Conservation (phyloP, 768 basidiomycete genomes). For the Holtermannia corniformis region DNA sequence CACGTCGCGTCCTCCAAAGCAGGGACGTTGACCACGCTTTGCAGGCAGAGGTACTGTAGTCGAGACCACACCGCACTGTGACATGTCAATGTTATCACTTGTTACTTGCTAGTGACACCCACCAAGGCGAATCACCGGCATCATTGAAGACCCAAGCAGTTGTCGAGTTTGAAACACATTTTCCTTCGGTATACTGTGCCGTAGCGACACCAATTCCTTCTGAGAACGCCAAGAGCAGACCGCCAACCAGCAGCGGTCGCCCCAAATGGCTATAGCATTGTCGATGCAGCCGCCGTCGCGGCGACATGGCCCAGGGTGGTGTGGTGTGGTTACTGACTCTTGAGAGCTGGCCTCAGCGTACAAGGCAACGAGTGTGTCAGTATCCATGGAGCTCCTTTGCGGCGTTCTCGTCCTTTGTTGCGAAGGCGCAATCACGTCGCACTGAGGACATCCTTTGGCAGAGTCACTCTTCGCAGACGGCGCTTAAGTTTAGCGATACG, state of each 20-base stretch:
- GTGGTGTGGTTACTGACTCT: too few species aligned
- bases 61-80: slow-evolving; percentile 25
- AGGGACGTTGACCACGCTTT: slow-evolving; percentile 25
- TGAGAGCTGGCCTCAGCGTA: too few species aligned
- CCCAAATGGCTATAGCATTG: too few species aligned
- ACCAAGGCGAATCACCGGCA: slow-evolving; percentile 30
- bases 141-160: slow-evolving; percentile 28
- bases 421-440: too few species aligned
- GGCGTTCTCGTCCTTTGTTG: too few species aligned
- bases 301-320: too few species aligned
- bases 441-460: too few species aligned
- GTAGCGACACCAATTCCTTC: not conserved
- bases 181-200: slow-evolving; percentile 23
- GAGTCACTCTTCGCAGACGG: too few species aligned
- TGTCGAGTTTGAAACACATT: slow-evolving; percentile 9
- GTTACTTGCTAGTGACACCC: not conserved
- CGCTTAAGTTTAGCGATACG: too few species aligned
- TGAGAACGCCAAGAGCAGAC: not conserved
- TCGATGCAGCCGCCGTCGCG: too few species aligned
- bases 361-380: too few species aligned
- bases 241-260: not conserved
- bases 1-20: slow-evolving; percentile 19
- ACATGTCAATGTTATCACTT: not conserved
- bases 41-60: slow-evolving; percentile 28
- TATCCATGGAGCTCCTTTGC: too few species aligned